phyloP scores from a whole-genome alignment of 306 rosid species.

The Citrullus mucosospermus region DNA sequence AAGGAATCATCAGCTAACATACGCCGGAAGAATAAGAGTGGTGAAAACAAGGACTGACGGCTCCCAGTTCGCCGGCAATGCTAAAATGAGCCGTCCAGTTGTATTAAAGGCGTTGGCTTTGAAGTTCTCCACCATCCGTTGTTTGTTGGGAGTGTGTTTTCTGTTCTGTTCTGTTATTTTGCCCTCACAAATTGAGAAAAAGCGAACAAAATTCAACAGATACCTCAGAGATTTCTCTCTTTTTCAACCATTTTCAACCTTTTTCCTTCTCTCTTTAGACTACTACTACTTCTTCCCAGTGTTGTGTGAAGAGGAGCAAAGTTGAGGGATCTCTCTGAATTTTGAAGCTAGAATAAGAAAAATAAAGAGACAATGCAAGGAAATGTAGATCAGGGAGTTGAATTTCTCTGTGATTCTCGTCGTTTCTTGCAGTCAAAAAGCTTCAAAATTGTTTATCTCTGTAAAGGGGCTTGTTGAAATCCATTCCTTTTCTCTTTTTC shows the following conservation, averaged over 20 bases:
- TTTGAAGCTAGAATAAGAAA: not conserved
- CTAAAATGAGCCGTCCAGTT: conserved; percentile 1
- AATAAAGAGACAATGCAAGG: conserved; percentile 9
- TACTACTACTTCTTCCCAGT: not conserved
- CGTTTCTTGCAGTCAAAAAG: conserved; percentile 14
- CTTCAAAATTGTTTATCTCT: conserved; percentile 11
- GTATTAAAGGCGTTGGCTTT: conserved; percentile 3
- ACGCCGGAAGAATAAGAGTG: not conserved
- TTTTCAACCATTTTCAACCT: not conserved
- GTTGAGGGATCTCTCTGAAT: not conserved
- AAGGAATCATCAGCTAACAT: not conserved
- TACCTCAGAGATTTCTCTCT: not conserved
- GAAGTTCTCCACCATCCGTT: conserved; percentile 2
- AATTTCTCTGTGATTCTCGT: conserved; percentile 16
- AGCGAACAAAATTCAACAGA: not conserved
- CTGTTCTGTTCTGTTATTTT: conserved; percentile 1
- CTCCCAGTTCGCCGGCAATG: not conserved
- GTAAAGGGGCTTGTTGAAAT: not conserved
- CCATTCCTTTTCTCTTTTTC: not conserved
- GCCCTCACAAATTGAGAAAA: not conserved
- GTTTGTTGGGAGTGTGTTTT: not conserved
- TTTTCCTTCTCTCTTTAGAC: not conserved
- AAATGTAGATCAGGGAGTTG: conserved; percentile 19
- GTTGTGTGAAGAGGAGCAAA: not conserved
- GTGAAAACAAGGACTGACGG: not conserved